Evolutionary conservation across 2,329 filamentous ascomycete genomes (phyloP), one percentile per base, ranked within the genome.

Genomic region (Aureobasidium sp.): DNA sequence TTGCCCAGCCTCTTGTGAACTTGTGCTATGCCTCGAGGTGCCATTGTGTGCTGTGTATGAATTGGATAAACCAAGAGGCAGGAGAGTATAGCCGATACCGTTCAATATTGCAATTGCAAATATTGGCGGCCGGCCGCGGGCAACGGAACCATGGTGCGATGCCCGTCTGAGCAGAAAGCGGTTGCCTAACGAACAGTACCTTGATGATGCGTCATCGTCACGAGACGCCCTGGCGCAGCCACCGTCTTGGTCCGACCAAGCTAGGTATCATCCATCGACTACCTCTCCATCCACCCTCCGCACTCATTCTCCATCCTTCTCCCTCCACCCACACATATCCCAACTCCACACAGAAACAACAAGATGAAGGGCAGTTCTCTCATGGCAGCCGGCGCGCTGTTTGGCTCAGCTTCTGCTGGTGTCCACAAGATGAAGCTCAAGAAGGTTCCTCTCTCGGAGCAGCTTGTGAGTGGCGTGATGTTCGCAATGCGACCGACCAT

Each of bases 371-470:
- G 86, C 77, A 81, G 87, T 78, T 80, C 91, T 72, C 77, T 96
- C 73, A 81, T 91, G 75, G 87, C 90, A 74, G 85, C 86, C 78
- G 86, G 87, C 72, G 82, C 87, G 80, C 85, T 95, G 82, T 82
- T 92, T 72, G 89, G 89, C 81, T 86, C 88, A 74, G 89, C 89
- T 74, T 84, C 89, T 73, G 93, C 91, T 69, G 91, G 86, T 71
- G 82, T 96, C 68, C 91, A 97, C 85, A 95, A 91, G 83, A 88
- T 97, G 84, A 94, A 95, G 84, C 87, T 99, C 72, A 89, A 97
- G 84, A 99, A 99, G 88, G 81, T 97, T 65, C 88, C 94, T 68
- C 81, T 99, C 63, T 84, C 87, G 54, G 90, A 97, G 76, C 94
- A 97, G 81, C 85, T 99, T 72, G 92, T 96, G 81, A 74, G 89